Conservation (phyloP, 495 filamentous ascomycete species). For the Rostrohypoxylon terebratum region DNA sequence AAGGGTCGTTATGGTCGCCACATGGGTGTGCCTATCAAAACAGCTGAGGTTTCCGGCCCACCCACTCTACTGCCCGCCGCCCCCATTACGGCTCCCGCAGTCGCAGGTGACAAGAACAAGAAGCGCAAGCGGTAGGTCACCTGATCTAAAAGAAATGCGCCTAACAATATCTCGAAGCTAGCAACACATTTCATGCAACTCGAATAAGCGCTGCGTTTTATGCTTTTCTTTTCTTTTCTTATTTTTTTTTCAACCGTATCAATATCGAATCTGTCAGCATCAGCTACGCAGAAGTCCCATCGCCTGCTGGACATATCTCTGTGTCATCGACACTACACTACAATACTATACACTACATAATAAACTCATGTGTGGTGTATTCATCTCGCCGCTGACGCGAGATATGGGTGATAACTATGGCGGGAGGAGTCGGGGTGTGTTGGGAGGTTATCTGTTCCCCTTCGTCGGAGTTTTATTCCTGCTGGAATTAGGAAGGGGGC, state of each 20-base stretch:
- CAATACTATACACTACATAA: slow-evolving; percentile 12
- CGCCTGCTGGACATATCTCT: slow-evolving; percentile 12
- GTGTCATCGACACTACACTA: slow-evolving; percentile 16
- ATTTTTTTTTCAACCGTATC: slow-evolving; percentile 15
- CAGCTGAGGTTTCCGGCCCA: slow-evolving; percentile 56
- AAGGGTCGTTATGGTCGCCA: slow-evolving; percentile 96
- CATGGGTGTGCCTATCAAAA: slow-evolving; percentile 94
- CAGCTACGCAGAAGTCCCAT: slow-evolving; percentile 7
- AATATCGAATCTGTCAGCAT: slow-evolving; percentile 20
- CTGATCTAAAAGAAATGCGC: slow-evolving; percentile 20
- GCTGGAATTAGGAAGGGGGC: slow-evolving; percentile 42
- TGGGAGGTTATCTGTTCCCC: slow-evolving; percentile 36
- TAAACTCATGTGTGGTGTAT: slow-evolving; percentile 13
- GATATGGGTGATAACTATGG: slow-evolving; percentile 27
- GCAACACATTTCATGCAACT: slow-evolving; percentile 22
- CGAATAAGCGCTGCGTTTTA: slow-evolving; percentile 8
- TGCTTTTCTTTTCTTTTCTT: slow-evolving; percentile 3
- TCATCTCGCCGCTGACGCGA: slow-evolving; percentile 22
- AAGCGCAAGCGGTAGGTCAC: slow-evolving; percentile 62
- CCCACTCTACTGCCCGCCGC: slow-evolving; percentile 55
- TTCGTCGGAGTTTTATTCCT: slow-evolving; percentile 44
- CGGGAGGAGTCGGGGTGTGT: slow-evolving; percentile 17
- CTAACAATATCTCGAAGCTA: slow-evolving; percentile 15
- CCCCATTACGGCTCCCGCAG: slow-evolving; percentile 48
- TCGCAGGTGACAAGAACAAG: slow-evolving; percentile 58